phyloP scores from a whole-genome alignment of 306 rosid species.

The Rubus parviflorus region DNA sequence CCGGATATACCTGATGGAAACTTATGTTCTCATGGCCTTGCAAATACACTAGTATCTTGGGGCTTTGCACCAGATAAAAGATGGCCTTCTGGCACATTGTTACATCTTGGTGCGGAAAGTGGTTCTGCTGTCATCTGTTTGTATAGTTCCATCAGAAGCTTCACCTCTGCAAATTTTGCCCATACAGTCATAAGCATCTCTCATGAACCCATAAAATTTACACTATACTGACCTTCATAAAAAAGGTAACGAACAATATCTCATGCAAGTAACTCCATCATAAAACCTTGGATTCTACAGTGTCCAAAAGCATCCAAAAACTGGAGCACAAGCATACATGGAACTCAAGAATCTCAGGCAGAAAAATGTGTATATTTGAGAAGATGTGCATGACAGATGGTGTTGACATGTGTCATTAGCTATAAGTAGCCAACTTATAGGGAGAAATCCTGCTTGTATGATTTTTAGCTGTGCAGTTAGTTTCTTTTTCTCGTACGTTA shows the following conservation, averaged over 20 bases:
- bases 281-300: background rate
- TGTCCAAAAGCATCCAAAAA: constrained; percentile 4
- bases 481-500: too few relatives aligned
- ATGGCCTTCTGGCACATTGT: constrained; percentile 33
- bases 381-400: too few relatives aligned
- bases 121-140: constrained; percentile 37
- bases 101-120: constrained; percentile 24
- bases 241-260: background rate
- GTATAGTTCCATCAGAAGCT: constrained; percentile 50
- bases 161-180: constrained; percentile 60
- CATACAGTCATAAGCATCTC: constrained; percentile 1
- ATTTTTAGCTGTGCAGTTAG: too few relatives aligned
- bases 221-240: background rate
- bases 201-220: constrained; percentile 4
- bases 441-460: too few relatives aligned
- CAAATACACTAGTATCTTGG: too few relatives aligned
- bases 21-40: constrained; percentile 38
- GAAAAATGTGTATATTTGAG: too few relatives aligned
- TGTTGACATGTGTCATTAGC: too few relatives aligned
- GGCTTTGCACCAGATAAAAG: constrained; percentile 24
- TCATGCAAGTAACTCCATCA: background rate
- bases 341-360: constrained; percentile 9
- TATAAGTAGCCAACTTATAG: too few relatives aligned
- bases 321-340: constrained; percentile 3
- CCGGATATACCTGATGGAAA: constrained; percentile 25